Conservation (phyloP, 176 grass and related monocot genomes). For the Cocos nucifera region DNA sequence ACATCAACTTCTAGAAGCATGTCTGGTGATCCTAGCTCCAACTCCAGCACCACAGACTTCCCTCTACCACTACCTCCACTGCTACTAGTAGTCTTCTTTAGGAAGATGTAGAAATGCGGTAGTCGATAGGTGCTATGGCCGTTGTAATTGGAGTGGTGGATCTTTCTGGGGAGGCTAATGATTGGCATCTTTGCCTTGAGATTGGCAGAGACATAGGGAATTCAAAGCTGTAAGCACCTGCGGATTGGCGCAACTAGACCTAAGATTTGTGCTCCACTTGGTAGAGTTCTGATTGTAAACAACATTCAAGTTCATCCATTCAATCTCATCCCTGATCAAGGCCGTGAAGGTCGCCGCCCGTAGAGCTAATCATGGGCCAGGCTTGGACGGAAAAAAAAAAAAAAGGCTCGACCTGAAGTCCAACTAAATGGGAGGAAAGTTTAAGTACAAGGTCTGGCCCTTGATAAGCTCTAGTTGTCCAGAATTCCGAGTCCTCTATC, state of each 20-base stretch:
- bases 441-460: too few relatives aligned
- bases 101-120: constrained; percentile 47
- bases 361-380: too few relatives aligned
- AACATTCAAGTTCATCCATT: constrained; percentile 55
- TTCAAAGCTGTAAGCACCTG: too few relatives aligned
- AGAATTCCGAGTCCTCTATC: constrained; percentile 33
- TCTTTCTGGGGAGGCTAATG: constrained; percentile 54
- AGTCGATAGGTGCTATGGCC: constrained; percentile 19
- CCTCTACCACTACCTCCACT: not conserved
- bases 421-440: too few relatives aligned
- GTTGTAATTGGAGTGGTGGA: constrained; percentile 29
- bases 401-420: too few relatives aligned
- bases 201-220: too few relatives aligned
- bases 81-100: constrained; percentile 30
- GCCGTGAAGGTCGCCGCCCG: constrained; percentile 74
- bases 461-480: too few relatives aligned
- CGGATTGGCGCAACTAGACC: constrained; percentile 41
- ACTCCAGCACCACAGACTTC: constrained; percentile 19
- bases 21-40: constrained; percentile 80
- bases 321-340: constrained; percentile 49
- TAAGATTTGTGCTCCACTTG: constrained; percentile 82
- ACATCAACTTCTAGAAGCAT: constrained; percentile 76
- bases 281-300: constrained; percentile 95
- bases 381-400: too few relatives aligned
- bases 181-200: constrained; percentile 30